A percentile compares a stretch with the other conserved stretches of the same genome.
These are phyloP conservation scores for Jacaranda mimosifolia DNA, from an alignment of 257 asterid genomes.

Conservation along the genomic window DNA sequence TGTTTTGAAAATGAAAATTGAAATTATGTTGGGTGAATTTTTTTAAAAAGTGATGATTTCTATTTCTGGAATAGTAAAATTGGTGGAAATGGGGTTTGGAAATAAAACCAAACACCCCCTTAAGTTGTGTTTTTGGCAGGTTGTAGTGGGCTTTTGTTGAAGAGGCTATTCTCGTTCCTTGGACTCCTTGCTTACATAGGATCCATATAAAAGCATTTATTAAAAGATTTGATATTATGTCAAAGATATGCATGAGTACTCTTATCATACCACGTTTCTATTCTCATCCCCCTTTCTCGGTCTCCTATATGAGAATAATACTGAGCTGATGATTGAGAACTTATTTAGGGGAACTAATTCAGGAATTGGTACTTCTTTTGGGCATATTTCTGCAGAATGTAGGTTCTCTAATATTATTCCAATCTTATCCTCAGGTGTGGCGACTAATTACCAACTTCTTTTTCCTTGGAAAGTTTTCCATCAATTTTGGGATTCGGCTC, in stretches of 20 bases:
- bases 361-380: neutral
- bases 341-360: constrained; percentile 6
- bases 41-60: too few relatives aligned
- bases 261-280: neutral
- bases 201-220: neutral
- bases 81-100: too few relatives aligned
- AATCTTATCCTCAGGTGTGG: constrained; percentile 69
- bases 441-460: constrained; percentile 82
- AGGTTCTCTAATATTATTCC: constrained; percentile 31
- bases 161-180: neutral
- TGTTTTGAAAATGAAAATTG: too few relatives aligned
- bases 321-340: constrained; percentile 1
- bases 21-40: too few relatives aligned
- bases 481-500: constrained; percentile 98
- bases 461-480: constrained; percentile 85
- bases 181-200: constrained; percentile 4
- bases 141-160: neutral
- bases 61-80: too few relatives aligned
- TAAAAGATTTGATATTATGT: constrained; percentile 10
- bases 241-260: neutral
- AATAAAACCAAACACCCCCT: too few relatives aligned
- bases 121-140: constrained; percentile 3
- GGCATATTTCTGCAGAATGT: constrained; percentile 5
- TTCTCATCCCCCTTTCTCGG: neutral
- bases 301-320: constrained; percentile 1